A percentile compares a stretch with the other conserved stretches of the same genome.
phyloP scores from a whole-genome alignment of 768 basidiomycete genomes.

The Kockovaella imperatae region DNA sequence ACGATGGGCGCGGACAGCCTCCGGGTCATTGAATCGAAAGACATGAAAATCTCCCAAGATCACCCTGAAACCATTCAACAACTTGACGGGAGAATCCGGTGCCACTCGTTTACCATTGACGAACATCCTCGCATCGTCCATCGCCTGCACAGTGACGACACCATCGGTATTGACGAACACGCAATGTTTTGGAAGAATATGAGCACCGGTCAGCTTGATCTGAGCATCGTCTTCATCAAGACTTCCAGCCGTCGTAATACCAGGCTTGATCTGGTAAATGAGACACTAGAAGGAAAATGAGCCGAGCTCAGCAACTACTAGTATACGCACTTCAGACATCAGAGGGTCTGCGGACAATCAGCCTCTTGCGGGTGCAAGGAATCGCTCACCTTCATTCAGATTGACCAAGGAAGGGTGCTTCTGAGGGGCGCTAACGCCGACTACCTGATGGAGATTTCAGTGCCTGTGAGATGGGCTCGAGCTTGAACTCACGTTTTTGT shows the following conservation, averaged over 20 bases:
- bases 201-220: conserved; percentile 85
- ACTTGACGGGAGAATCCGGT: conserved; percentile 68
- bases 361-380: conserved; percentile 51
- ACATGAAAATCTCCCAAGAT: conserved; percentile 97
- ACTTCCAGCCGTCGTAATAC: conserved; percentile 74
- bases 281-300: conserved; percentile 24
- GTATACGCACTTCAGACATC: conserved; percentile 15
- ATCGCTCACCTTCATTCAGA: conserved; percentile 38
- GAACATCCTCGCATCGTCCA: conserved; percentile 68
- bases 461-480: neutral
- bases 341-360: conserved; percentile 50
- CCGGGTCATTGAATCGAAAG: conserved; percentile 69
- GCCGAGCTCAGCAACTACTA: neutral
- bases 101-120: conserved; percentile 84
- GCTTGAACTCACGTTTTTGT: conserved; percentile 55
- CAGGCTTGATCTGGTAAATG: conserved; percentile 73
- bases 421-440: conserved; percentile 97
- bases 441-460: conserved; percentile 49
- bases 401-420: conserved; percentile 50
- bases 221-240: conserved; percentile 71
- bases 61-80: conserved; percentile 89
- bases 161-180: conserved; percentile 79
- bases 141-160: conserved; percentile 69
- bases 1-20: conserved; percentile 31
- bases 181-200: conserved; percentile 88